Base-by-base conservation (phyloP, 495 filamentous ascomycete species). In the Polyplosphaeria fusca region DNA sequence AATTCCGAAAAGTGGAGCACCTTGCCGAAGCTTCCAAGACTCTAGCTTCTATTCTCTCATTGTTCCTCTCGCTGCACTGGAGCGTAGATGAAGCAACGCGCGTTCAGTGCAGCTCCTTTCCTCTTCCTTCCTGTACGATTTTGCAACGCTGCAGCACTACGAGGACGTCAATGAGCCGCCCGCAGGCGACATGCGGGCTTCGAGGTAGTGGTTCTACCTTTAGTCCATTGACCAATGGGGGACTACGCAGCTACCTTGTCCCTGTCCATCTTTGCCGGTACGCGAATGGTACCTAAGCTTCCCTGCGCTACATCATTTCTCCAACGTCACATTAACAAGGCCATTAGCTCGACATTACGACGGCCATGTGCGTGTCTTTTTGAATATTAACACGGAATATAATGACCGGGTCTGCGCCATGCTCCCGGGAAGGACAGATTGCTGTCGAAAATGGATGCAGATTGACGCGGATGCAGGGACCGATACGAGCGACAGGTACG, bases 271-370 rank as follows among this genome's bases (percentile, higher is more conserved):
- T 35, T 7, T n/a, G 7, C 30, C 30, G 30, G 30, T 35, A 53
- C 32, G 50, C 52, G 52, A 55, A 47, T 55, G 45, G 54, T 44
- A 50, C 37, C 4, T 43, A 19, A 58, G 9, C n/a, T 4, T 27
- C 14, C 38, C 37, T 53, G 38, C 42, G 28, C 35, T 4, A 48
- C 42, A 13, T 56, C n/a, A 40, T 9, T 47, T 1, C 26, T 2
- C 23, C 40, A 37, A 54, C 52, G 41, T 55, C 52, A 55, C 52
- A 23, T 47, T 38, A 47, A 55, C 20, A 19, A 11, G 1, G 18
- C 30, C 40, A 16, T 27, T 18, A 38, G 38, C 28, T 24, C 30
- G 44, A 47, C 22, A 27, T 22, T 30, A 7, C 14, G 30, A 7
- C 30, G 30, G 7, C 30, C 47, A 55, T 46, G 1, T 46, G 28